Percentiles rank a stretch among this genome's conserved stretches.
Evolutionary conservation across 179 eudicot species (phyloP).

Genomic region (Pouteria campechiana): DNA sequence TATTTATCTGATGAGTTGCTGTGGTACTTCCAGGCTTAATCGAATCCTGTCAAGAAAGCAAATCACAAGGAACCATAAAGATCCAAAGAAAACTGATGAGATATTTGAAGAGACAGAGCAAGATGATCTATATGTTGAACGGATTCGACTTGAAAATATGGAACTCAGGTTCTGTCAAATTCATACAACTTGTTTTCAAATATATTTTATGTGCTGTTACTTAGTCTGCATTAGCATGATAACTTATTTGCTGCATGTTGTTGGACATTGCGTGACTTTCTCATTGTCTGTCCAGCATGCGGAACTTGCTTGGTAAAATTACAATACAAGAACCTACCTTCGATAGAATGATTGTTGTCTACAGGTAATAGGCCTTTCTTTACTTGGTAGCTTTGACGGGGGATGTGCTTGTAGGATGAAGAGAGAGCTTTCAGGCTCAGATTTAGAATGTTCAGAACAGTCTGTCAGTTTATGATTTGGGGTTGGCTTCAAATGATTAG

Average conservation of each 20-base stretch:
- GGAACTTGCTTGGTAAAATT: slow-evolving; percentile 60
- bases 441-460: no score
- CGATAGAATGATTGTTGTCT: slow-evolving; percentile 92
- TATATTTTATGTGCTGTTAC: no score
- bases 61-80: slow-evolving; percentile 19
- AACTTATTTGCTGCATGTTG: no score
- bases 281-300: slow-evolving; percentile 29
- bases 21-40: slow-evolving; percentile 36
- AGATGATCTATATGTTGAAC: slow-evolving; percentile 56
- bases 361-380: slow-evolving; percentile 49
- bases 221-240: no score
- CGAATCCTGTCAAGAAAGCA: slow-evolving; percentile 39
- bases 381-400: not conserved
- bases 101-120: slow-evolving; percentile 24
- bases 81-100: slow-evolving; percentile 63
- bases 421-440: no score
- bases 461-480: no score
- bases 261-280: not conserved
- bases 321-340: slow-evolving; percentile 96
- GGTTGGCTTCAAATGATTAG: no score
- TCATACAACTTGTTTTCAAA: no score
- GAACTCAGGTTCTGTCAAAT: slow-evolving; percentile 80
- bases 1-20: not conserved
- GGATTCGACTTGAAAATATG: slow-evolving; percentile 84
- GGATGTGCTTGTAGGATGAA: no score